These are phyloP conservation scores for Trypanosoma congolense DNA, from an alignment of 208 protist species.

Conservation along the genomic window DNA sequence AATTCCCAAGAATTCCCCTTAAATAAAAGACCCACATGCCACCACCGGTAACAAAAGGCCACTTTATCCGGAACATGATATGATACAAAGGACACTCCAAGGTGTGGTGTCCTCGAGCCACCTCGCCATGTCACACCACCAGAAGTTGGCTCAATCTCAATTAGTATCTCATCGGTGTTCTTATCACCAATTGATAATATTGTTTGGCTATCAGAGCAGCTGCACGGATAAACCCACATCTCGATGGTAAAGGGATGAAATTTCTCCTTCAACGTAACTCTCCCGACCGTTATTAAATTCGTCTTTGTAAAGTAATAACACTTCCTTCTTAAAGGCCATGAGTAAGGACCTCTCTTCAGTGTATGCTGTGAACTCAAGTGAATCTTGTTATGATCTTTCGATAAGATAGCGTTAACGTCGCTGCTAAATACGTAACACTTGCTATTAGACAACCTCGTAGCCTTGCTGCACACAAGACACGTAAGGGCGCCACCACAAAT, in stretches of 20 bases:
- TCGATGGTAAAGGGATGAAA: slow-evolving; percentile 85
- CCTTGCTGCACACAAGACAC: slow-evolving; percentile 25
- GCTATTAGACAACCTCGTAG: slow-evolving; percentile 22
- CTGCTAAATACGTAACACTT: slow-evolving; percentile 23
- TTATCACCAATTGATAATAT: slow-evolving; percentile 85
- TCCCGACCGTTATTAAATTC: slow-evolving; percentile 41
- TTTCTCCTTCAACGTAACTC: slow-evolving; percentile 66
- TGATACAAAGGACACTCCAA: slow-evolving; percentile 67
- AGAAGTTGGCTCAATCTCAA: slow-evolving; percentile 62
- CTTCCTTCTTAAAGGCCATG: slow-evolving; percentile 13
- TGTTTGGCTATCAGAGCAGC: slow-evolving; percentile 51
- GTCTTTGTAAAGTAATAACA: slow-evolving; percentile 63
- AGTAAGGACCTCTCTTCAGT: slow-evolving; percentile 20
- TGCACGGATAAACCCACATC: slow-evolving; percentile 81
- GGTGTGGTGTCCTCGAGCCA: slow-evolving; percentile 69
- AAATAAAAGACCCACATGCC: slow-evolving; percentile 87
- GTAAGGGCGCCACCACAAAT: slow-evolving; percentile 17
- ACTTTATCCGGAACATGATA: slow-evolving; percentile 52
- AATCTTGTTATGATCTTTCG: slow-evolving; percentile 8
- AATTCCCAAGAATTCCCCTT: slow-evolving; percentile 79
- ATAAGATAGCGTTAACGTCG: slow-evolving; percentile 17
- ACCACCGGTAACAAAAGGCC: slow-evolving; percentile 60
- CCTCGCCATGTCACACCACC: slow-evolving; percentile 76
- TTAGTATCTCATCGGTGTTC: slow-evolving; percentile 67
- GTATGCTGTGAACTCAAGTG: slow-evolving; percentile 10